Conservation (phyloP, 306 rosid species). For the Cucumis melo region DNA sequence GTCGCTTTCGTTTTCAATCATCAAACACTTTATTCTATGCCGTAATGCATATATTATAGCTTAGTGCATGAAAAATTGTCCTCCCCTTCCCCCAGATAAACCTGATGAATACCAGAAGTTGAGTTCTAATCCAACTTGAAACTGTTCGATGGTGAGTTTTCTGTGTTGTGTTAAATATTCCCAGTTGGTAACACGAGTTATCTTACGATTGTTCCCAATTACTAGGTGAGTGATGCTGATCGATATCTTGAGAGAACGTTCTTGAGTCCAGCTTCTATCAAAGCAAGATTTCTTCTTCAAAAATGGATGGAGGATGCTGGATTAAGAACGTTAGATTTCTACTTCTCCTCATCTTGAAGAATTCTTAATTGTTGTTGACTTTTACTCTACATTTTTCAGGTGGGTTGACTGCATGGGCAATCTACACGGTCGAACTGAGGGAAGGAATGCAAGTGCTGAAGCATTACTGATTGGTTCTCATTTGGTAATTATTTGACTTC, state of each 20-base stretch:
- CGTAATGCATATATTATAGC: background rate
- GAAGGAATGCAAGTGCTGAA: conserved; percentile 51
- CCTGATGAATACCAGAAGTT: background rate
- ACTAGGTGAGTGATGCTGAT: conserved; percentile 64
- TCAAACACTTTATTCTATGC: background rate
- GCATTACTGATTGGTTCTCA: conserved; percentile 87
- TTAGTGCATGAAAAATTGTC: conserved; percentile 2
- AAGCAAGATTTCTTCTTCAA: conserved; percentile 42
- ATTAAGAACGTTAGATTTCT: conserved; percentile 79
- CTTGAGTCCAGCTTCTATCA: conserved; percentile 72
- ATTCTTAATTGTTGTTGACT: conserved; percentile 14
- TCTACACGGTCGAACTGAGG: conserved; percentile 70
- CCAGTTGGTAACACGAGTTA: conserved; percentile 1
- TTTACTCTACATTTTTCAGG: conserved; percentile 36
- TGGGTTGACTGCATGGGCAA: conserved; percentile 92
- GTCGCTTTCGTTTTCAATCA: background rate
- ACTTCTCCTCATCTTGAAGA: conserved; percentile 9
- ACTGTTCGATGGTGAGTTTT: background rate
- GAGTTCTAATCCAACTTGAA: background rate
- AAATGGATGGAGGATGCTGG: conserved; percentile 97
- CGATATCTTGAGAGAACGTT: conserved; percentile 88
- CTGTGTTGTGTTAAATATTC: background rate
- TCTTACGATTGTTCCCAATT: conserved; percentile 11
- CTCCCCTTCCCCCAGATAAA: conserved; percentile 12
- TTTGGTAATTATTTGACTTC: conserved; percentile 33